phyloP scores from a whole-genome alignment of 2,329 filamentous ascomycete species.

The Volutella citrinella region DNA sequence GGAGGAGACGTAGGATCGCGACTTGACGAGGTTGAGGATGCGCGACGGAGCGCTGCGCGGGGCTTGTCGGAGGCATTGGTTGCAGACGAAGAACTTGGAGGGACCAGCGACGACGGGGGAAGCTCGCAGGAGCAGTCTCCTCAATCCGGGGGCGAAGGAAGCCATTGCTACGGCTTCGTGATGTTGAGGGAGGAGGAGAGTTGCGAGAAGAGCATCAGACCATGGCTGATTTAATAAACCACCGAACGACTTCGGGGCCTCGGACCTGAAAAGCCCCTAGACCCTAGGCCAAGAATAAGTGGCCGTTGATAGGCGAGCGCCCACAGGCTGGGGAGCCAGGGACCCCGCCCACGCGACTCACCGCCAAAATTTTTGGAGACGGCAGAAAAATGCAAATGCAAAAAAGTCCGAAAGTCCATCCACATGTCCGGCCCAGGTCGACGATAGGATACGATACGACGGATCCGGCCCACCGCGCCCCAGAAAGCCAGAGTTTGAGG shows the following conservation, averaged over 20 bases:
- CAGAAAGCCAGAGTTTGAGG: too few relatives aligned
- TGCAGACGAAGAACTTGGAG: constrained; percentile 42
- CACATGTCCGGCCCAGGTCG: background rate
- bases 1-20: constrained; percentile 36
- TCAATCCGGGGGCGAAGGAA: constrained; percentile 39
- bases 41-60: constrained; percentile 33
- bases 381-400: constrained; percentile 27
- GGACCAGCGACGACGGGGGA: constrained; percentile 22
- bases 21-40: constrained; percentile 39
- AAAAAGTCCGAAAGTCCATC: constrained; percentile 15
- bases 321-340: constrained; percentile 10
- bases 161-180: constrained; percentile 34
- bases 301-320: constrained; percentile 30
- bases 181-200: constrained; percentile 3
- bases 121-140: constrained; percentile 38
- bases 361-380: constrained; percentile 23
- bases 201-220: background rate
- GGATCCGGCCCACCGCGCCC: background rate
- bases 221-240: constrained; percentile 8
- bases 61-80: constrained; percentile 44
- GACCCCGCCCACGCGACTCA: constrained; percentile 25
- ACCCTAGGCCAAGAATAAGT: constrained; percentile 16
- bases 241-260: too few relatives aligned
- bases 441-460: too few relatives aligned
- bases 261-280: too few relatives aligned